A percentile compares a stretch with the other conserved stretches of the same genome.
phyloP scores from a whole-genome alignment of 2,329 filamentous ascomycete species.

The Claviceps capensis region DNA sequence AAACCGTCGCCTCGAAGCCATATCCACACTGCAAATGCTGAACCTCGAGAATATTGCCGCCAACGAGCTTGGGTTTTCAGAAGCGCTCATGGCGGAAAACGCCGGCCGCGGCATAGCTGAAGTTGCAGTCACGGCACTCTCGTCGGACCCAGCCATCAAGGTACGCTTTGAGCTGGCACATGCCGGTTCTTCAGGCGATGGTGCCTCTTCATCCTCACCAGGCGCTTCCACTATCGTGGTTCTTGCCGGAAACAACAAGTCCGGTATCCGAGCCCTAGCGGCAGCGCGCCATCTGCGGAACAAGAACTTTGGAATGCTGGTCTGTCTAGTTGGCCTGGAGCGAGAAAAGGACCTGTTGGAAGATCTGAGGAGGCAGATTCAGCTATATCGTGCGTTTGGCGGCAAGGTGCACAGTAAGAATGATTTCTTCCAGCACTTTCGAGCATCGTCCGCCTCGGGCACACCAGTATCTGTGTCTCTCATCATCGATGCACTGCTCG shows the following conservation, averaged over 20 bases:
- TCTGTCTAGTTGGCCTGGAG: conserved; percentile 77
- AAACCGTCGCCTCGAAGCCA: conserved; percentile 44
- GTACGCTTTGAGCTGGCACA: conserved; percentile 33
- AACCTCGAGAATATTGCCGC: conserved; percentile 86
- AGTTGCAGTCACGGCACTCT: conserved; percentile 58
- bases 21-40: conserved; percentile 71
- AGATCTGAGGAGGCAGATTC: conserved; percentile 66
- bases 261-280: conserved; percentile 69
- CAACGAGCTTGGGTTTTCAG: conserved; percentile 72
- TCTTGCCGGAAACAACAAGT: conserved; percentile 91
- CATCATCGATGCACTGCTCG: conserved; percentile 80
- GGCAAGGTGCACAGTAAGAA: conserved; percentile 53
- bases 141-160: conserved; percentile 45
- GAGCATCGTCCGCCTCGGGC: conserved; percentile 27
- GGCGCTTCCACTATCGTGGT: conserved; percentile 45
- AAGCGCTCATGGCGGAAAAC: conserved; percentile 86
- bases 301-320: conserved; percentile 64
- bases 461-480: conserved; percentile 51
- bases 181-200: conserved; percentile 18
- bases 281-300: conserved; percentile 79
- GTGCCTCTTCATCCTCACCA: conserved; percentile 7
- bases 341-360: conserved; percentile 70
- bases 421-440: conserved; percentile 47
- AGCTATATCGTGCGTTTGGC: conserved; percentile 72
- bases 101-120: conserved; percentile 80